A percentile compares a stretch with the other conserved stretches of the same genome.
Conservation (phyloP, 2,329 filamentous ascomycete genomes). For the Stagonosporopsis rhizophila region DNA sequence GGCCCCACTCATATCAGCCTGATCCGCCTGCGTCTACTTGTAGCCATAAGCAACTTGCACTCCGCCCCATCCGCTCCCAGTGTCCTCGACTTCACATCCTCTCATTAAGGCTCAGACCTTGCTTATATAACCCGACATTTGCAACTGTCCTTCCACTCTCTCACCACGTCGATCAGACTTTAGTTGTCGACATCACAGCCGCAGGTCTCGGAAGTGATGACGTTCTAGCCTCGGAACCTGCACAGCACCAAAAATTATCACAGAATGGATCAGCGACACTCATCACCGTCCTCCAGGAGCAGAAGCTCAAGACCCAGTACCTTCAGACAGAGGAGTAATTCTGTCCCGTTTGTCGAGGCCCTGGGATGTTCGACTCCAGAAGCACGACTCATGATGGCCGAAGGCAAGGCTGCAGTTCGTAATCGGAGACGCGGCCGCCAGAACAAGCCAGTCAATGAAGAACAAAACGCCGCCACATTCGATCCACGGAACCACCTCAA, state of each 20-base stretch:
- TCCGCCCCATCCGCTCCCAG: slow-evolving; percentile 24
- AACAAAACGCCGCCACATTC: slow-evolving; percentile 29
- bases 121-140: slow-evolving; percentile 2
- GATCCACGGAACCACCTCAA: slow-evolving; percentile 42
- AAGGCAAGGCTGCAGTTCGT: slow-evolving; percentile 44
- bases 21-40: slow-evolving; percentile 23
- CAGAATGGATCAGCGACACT: slow-evolving; percentile 40
- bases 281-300: slow-evolving; percentile 26
- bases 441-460: slow-evolving; percentile 30
- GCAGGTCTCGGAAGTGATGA: slow-evolving; percentile 34
- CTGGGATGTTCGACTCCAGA: slow-evolving; percentile 47
- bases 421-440: slow-evolving; percentile 38
- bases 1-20: slow-evolving; percentile 38
- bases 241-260: background rate
- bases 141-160: slow-evolving; percentile 1
- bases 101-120: background rate
- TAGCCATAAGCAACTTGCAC: slow-evolving; percentile 20
- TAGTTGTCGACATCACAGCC: slow-evolving; percentile 17
- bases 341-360: slow-evolving; percentile 44
- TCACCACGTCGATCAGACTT: background rate
- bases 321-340: slow-evolving; percentile 46
- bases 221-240: slow-evolving; percentile 25
- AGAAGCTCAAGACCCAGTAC: slow-evolving; percentile 32
- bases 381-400: slow-evolving; percentile 44
- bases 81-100: slow-evolving; percentile 27